A percentile compares a stretch with the other conserved stretches of the same genome.
phyloP scores from a whole-genome alignment of 176 grass and related monocot genomes.

The sorghum (Sorghum bicolor) region Sorghum_bicolor_NCBIv3 NC_012873.2:67979501-67980000 shows the following conservation, averaged over 20 bases:
- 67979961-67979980: background rate
- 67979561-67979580: too few species aligned
- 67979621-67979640: background rate
- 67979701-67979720: background rate
- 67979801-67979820: constrained; percentile 54
- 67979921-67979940: background rate
- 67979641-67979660: too few species aligned
- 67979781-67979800: constrained; percentile 51
- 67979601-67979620: too few species aligned
- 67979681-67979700: background rate
- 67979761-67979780: constrained; percentile 9
- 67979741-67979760: background rate
- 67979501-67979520: background rate
- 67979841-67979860: too few species aligned
- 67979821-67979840: constrained; percentile 4
- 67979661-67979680: background rate
- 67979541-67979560: background rate
- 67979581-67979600: too few species aligned
- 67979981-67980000: background rate
- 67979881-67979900: background rate
- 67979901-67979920: background rate
- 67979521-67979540: constrained; percentile 26
- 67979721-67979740: background rate
- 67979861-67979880: background rate
- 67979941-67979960: background rate